Evolutionary conservation across 306 rosid species (phyloP), one percentile per base, ranked within the genome.

Genomic region (Begonia masoniana): DNA sequence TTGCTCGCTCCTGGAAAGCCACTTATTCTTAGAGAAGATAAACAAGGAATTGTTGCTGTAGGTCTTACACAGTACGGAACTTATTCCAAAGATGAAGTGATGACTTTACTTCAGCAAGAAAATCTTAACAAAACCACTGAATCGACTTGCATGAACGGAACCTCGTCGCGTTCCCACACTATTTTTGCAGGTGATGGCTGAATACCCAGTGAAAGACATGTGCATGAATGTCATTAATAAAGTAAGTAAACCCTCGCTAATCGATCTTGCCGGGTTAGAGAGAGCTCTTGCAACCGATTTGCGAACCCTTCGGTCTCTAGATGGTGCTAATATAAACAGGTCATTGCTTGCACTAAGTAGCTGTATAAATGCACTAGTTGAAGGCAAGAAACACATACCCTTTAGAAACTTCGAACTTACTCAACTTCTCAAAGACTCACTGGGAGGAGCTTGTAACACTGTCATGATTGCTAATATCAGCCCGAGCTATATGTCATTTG

Each of bases 261-360:
- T 91, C 63, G 96, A 91, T 77, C 96, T 91, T 65, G 97, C 97
- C 10, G 97, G 97, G 57, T 91, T 96, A 15, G 97, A 91, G 76
- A 91, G 97, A 74, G 94, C 99, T 43, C 88, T 86, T 63, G 99
- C 94, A 56, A 91, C 94, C 0, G 96, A 91, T 72, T 92, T 83
- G 62, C 83, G 99, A 68, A 91, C 99, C 43, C 64, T 77, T 47
- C 75, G 96, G n/a, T n/a, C n/a, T n/a, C n/a, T n/a, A n/a, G n/a
- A n/a, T n/a, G n/a, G n/a, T n/a, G n/a, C n/a, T n/a, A n/a, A n/a
- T n/a, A n/a, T n/a, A n/a, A n/a, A n/a, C n/a, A n/a, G n/a, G n/a
- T n/a, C n/a, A n/a, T n/a, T n/a, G n/a, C n/a, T n/a, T n/a, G n/a
- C n/a, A n/a, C n/a, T n/a, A n/a, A n/a, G n/a, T n/a, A n/a, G n/a